A percentile compares a stretch with the other conserved stretches of the same genome.
Evolutionary conservation across 208 protist genomes (phyloP).

Genomic region (Entamoeba invadens): DNA sequence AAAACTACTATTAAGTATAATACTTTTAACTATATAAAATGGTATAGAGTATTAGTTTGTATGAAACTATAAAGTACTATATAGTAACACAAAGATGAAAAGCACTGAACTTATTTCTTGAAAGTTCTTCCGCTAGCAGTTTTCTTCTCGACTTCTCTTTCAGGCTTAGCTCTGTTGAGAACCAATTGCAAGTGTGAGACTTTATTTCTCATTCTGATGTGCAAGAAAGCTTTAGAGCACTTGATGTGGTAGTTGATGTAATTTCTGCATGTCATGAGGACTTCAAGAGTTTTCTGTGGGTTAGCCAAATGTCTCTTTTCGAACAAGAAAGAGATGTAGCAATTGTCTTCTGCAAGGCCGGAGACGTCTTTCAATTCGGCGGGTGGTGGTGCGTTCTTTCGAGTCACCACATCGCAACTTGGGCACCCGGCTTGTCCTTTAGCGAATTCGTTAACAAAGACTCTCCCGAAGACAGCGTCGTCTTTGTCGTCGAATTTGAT

Average conservation of each 20-base stretch:
- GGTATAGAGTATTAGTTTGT: no score
- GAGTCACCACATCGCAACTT: conserved; percentile 5
- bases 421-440: neutral
- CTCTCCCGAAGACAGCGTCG: neutral
- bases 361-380: neutral
- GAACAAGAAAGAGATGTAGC: conserved; percentile 10
- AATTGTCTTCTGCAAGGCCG: neutral
- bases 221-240: conserved; percentile 20
- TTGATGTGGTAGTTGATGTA: conserved; percentile 19
- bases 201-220: conserved; percentile 11
- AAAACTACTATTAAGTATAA: no score
- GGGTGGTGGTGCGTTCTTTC: neutral
- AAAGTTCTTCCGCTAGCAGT: conserved; percentile 11
- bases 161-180: conserved; percentile 13
- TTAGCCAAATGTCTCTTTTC: conserved; percentile 3
- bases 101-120: neutral
- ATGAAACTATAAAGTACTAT: no score
- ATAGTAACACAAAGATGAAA: no score
- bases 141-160: conserved; percentile 10
- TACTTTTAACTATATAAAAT: no score
- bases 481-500: conserved; percentile 5
- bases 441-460: conserved; percentile 12
- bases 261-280: conserved; percentile 10
- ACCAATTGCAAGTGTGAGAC: neutral
- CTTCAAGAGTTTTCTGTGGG: neutral